Evolutionary conservation across 306 rosid species (phyloP), one percentile per base, ranked within the genome.

Genomic region (Gleditsia sinensis): DNA sequence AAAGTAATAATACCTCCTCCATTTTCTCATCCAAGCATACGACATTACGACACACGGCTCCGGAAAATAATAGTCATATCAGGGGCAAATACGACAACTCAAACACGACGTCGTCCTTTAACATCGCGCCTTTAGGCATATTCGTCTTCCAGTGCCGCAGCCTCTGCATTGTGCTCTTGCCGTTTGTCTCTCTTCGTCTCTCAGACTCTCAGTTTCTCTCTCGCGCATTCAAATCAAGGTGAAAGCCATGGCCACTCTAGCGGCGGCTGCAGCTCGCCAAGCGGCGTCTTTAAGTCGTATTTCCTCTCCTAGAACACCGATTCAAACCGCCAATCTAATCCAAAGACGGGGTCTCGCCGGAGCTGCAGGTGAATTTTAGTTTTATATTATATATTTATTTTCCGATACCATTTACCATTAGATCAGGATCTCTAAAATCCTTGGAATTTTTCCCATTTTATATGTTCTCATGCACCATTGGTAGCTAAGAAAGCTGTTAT

Each of bases 271-370:
- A 33, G 93, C 82, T 63, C 96, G 99, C 57, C 92, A 82, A 83
- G 87, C 93, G 40, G 91, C 86, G 34, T 81, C 85, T 64, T 57
- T 89, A 16, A 67, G 69, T 37, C 92, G 97, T 33, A 28, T 83
- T 30, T 82, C 98, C 49, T 32, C 91, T 37, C 50, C 88, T 30
- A 88, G 77, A 49, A 36, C 79, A 0, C 78, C 90, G 25, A 43
- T 81, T 66, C 92, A 79, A 78, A 55, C 84, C 21, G 23, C 86
- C 43, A 79, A 57, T 28, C 75, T 88, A 33, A 65, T 90, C 83
- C 96, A 83, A 37, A 85, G 92, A 25, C 99, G 99, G 9, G 90
- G 86, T 39, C 91, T 95, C 5, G 89, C 99, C 75, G 96, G 90
- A 67, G 88, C 96, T 11, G 92, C 98, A 24, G 98, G 99, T 88